Conservation (phyloP, 1,284 basidiomycete genomes). For the Nidula niveotomentosa region DNA sequence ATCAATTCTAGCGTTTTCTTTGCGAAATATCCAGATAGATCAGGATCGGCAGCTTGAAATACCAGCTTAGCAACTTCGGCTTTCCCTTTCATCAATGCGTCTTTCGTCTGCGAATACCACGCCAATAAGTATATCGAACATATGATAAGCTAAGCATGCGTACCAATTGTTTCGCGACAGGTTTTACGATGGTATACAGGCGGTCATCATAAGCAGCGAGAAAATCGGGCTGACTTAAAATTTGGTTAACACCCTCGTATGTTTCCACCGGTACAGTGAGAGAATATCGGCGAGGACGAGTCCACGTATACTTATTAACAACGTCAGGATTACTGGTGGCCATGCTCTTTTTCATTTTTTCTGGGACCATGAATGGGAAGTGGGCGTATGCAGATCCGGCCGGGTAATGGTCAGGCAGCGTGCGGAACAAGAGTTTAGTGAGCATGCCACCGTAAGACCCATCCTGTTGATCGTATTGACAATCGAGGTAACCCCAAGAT, state of each 20-base stretch:
- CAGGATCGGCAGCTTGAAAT: neutral
- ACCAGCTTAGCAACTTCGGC: neutral
- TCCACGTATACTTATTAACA: conserved; percentile 50
- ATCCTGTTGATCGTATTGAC: conserved; percentile 59
- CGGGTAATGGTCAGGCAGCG: conserved; percentile 69
- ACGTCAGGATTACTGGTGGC: conserved; percentile 20
- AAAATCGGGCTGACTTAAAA: conserved; percentile 32
- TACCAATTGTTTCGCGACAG: conserved; percentile 16
- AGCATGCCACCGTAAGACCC: conserved; percentile 75
- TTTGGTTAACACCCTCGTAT: conserved; percentile 30
- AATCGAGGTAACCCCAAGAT: conserved; percentile 75
- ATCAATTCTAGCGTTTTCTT: conserved; percentile 36
- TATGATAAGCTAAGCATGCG: neutral
- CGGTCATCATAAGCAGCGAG: conserved; percentile 28
- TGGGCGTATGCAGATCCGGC: conserved; percentile 57
- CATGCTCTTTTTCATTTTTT: conserved; percentile 38
- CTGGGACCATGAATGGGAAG: conserved; percentile 64
- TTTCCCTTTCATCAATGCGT: neutral
- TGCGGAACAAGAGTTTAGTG: conserved; percentile 69
- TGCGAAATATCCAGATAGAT: conserved; percentile 34
- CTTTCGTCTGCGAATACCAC: neutral
- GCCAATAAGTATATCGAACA: neutral
- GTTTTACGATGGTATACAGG: conserved; percentile 16
- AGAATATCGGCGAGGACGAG: conserved; percentile 30
- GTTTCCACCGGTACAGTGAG: conserved; percentile 25